Evolutionary conservation across 306 rosid species (phyloP).

Genomic region (Prunus fruticosa): DNA sequence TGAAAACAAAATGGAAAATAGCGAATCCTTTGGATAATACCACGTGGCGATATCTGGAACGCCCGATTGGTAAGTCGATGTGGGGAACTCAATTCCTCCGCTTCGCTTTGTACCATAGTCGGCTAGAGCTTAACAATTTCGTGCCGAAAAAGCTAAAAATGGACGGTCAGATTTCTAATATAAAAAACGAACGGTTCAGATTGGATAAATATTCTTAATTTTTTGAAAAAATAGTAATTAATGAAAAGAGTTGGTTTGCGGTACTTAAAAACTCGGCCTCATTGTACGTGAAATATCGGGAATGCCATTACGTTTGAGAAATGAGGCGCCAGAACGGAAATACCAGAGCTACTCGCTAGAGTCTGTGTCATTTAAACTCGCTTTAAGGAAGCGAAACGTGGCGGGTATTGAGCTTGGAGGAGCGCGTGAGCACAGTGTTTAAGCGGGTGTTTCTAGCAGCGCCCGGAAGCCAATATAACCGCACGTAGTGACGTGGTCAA

Average conservation of each 20-base stretch:
- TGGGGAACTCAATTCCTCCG: background rate
- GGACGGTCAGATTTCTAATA: slow-evolving; percentile 12
- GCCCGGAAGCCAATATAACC: background rate
- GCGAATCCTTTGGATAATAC: background rate
- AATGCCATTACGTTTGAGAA: slow-evolving; percentile 28
- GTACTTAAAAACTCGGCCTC: background rate
- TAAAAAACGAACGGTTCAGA: slow-evolving; percentile 1
- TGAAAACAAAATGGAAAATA: slow-evolving; percentile 17
- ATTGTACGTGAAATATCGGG: background rate
- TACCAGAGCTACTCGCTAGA: background rate
- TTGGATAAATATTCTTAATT: background rate
- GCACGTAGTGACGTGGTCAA: slow-evolving; percentile 23
- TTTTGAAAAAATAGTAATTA: background rate
- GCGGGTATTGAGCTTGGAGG: background rate
- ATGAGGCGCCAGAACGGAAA: slow-evolving; percentile 21
- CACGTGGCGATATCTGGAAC: slow-evolving; percentile 30
- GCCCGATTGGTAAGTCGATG: slow-evolving; percentile 19
- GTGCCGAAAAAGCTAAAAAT: background rate
- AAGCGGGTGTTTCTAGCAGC: background rate
- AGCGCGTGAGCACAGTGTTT: background rate
- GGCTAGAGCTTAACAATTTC: background rate
- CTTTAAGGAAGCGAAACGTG: background rate
- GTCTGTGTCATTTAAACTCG: background rate
- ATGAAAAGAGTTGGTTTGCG: background rate
- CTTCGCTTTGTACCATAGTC: background rate